Evolutionary conservation across 768 basidiomycete genomes (phyloP), one percentile per base, ranked within the genome.

Genomic region (Glaciozyma antarctica): DNA sequence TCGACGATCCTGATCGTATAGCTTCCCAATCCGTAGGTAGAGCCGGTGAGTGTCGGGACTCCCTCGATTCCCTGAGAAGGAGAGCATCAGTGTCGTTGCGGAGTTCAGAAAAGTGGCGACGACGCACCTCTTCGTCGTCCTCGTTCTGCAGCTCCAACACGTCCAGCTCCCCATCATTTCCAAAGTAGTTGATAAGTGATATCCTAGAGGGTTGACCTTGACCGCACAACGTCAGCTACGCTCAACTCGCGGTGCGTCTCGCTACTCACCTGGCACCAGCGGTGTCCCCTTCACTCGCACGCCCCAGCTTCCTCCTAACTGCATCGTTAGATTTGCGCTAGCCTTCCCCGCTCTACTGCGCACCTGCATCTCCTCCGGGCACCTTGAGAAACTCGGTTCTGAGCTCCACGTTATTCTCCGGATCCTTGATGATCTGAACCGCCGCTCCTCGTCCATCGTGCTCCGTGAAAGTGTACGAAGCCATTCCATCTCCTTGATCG

Each of bases 381-480:
- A 90, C 79, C 76, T 95, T 95, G 61, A 95, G 77, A 70, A 91
- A 86, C 71, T 88, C 85, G 12, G 88, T 90, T 4, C 85, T 88
- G 32, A 97, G 80, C 75, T 86, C 80, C 57, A 94, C 85, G 69
- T 94, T 95, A 77, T 94, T 95, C 63, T 78, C 75, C 34, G 82
- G 79, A 75, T 97, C 93, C 64, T 84, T 82, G 58, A 97, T 79
- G 60, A 90, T 83, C 77, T 97, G 88, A 30, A 88, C 83, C 57
- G 90, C 90, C 54, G 88, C 90, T 73, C 86, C 82, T 26, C 90
- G 84, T 24, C 88, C 80, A 76, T 95, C 91, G 73, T 89, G 93
- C 70, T 84, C 82, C 2, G 87, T 87, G 86, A 88, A 97, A 26
- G 88, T 86, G 77, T 95, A 97, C 47, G 81, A 81, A 64, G 85